Conservation (phyloP, 2,329 filamentous ascomycete genomes). For the Aspergillus quadricinctus region DNA sequence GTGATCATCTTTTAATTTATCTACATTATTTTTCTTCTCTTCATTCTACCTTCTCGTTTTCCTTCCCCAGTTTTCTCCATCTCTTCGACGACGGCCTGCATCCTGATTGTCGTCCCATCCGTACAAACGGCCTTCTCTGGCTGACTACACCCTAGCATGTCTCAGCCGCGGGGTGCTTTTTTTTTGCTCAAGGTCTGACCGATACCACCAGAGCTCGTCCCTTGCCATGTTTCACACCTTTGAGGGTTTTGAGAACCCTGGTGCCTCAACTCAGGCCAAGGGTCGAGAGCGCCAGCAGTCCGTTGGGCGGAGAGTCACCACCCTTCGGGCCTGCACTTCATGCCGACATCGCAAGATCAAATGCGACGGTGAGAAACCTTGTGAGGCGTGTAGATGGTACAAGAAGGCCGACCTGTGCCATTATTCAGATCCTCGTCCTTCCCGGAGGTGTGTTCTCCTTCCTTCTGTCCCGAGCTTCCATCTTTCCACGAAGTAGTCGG, state of each 20-base stretch:
- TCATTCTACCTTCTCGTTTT: neutral
- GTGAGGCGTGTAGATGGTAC: constrained; percentile 77
- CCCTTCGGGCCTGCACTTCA: constrained; percentile 61
- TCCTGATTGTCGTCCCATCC: neutral
- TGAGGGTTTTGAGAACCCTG: constrained; percentile 37
- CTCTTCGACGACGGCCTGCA: constrained; percentile 4
- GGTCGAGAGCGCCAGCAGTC: constrained; percentile 33
- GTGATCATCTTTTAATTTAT: neutral
- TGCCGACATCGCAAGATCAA: constrained; percentile 79
- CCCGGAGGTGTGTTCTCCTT: constrained; percentile 61
- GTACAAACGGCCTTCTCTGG: constrained; percentile 3
- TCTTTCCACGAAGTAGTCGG: neutral
- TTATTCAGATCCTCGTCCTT: constrained; percentile 77
- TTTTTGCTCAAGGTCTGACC: neutral
- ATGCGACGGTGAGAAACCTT: constrained; percentile 76
- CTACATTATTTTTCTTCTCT: neutral
- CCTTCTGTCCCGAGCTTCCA: neutral
- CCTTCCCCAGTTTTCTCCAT: neutral
- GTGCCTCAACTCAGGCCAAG: constrained; percentile 22
- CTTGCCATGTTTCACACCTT: constrained; percentile 40
- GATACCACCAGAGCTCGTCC: neutral
- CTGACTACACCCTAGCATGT: constrained; percentile 7
- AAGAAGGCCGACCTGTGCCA: constrained; percentile 73
- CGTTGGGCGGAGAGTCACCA: constrained; percentile 34
- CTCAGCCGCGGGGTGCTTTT: constrained; percentile 12